Evolutionary conservation across 768 basidiomycete genomes (phyloP).

Genomic region (Mycena indigotica): DNA sequence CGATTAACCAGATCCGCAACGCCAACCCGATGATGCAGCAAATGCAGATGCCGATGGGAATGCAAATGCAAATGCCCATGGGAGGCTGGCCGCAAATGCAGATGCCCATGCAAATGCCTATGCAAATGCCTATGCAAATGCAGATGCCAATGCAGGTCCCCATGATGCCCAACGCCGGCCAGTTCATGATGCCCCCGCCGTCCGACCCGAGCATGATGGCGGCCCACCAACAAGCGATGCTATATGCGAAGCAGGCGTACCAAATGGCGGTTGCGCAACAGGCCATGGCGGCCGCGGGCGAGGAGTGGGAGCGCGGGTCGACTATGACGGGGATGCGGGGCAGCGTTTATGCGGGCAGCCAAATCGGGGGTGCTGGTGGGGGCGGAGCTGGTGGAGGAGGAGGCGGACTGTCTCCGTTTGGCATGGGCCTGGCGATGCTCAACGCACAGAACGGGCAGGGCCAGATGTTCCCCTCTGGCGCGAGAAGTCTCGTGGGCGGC

Average conservation of each 20-base stretch:
- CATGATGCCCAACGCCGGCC: conserved; percentile 36
- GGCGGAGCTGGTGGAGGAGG: conserved; percentile 54
- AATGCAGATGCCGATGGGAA: conserved; percentile 27
- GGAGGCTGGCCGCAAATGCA: conserved; percentile 29
- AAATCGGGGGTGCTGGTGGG: conserved; percentile 29
- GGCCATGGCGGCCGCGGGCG: conserved; percentile 84
- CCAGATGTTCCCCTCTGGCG: conserved; percentile 51
- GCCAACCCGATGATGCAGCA: conserved; percentile 34
- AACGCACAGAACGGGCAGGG: conserved; percentile 44
- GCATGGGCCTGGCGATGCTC: conserved; percentile 39
- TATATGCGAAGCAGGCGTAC: conserved; percentile 85
- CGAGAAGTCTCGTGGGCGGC: conserved; percentile 61
- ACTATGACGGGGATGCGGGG: conserved; percentile 49
- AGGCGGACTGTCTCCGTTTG: conserved; percentile 27
- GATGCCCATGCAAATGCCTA: conserved; percentile 44
- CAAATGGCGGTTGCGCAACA: conserved; percentile 91
- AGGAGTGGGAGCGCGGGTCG: conserved; percentile 88
- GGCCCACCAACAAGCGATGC: conserved; percentile 88
- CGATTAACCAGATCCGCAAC: conserved; percentile 44
- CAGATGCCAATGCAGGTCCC: too few species aligned
- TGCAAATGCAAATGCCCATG: conserved; percentile 19
- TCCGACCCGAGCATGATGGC: conserved; percentile 62
- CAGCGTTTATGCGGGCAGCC: too few species aligned
- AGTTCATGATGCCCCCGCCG: conserved; percentile 42
- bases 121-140: conserved; percentile 3